phyloP scores from a whole-genome alignment of 2,329 filamentous ascomycete genomes.

The Aspergillus neoniger region DNA sequence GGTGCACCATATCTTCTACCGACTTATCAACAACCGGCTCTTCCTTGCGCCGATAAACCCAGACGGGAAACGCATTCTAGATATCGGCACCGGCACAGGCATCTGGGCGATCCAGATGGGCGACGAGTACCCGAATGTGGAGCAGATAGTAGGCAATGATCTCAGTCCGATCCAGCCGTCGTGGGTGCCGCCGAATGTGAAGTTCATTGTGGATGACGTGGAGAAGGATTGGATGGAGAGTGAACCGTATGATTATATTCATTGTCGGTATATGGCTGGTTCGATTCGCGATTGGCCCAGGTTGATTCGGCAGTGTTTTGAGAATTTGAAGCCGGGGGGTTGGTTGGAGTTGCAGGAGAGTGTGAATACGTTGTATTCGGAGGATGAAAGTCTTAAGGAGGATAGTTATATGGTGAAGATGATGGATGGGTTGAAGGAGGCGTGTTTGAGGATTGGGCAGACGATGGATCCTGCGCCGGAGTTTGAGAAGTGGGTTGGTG shows the following conservation, averaged over 20 bases:
- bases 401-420: slow-evolving; percentile 17
- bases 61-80: slow-evolving; percentile 34
- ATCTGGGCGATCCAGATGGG: slow-evolving; percentile 40
- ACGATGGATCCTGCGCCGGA: slow-evolving; percentile 22
- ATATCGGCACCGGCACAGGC: slow-evolving; percentile 44
- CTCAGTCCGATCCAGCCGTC: slow-evolving; percentile 45
- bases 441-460: slow-evolving; percentile 14
- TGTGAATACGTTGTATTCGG: slow-evolving; percentile 15
- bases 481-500: slow-evolving; percentile 15
- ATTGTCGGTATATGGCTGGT: slow-evolving; percentile 35
- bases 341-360: slow-evolving; percentile 23
- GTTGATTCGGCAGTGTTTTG: slow-evolving; percentile 17
- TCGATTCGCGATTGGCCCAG: slow-evolving; percentile 33
- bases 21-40: slow-evolving; percentile 39
- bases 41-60: slow-evolving; percentile 39
- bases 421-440: slow-evolving; percentile 20
- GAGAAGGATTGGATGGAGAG: slow-evolving; percentile 33
- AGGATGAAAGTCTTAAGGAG: slow-evolving; percentile 14
- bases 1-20: slow-evolving; percentile 40
- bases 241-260: slow-evolving; percentile 36
- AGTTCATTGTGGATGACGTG: slow-evolving; percentile 39
- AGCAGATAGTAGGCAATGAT: slow-evolving; percentile 49
- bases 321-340: slow-evolving; percentile 17
- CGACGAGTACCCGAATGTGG: slow-evolving; percentile 39
- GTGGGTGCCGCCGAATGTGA: slow-evolving; percentile 41